phyloP scores from a whole-genome alignment of 202 grass and related monocot species.

The Elaeis oleifera region DNA sequence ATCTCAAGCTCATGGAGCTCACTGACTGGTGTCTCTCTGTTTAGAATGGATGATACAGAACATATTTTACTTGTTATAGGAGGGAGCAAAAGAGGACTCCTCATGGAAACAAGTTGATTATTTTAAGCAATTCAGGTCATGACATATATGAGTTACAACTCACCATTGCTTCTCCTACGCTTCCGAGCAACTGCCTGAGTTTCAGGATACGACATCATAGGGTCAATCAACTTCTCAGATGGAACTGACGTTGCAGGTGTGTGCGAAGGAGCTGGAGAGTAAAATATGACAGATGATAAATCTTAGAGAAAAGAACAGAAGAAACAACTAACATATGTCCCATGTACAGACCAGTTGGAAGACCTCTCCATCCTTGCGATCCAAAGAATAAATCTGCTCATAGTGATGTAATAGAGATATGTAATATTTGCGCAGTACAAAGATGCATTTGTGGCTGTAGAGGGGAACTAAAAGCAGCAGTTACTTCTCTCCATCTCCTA shows the following conservation, averaged over 20 bases:
- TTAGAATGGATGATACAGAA: too few species aligned
- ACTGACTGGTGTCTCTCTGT: too few species aligned
- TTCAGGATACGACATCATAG: conserved; percentile 23
- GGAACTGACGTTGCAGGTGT: conserved; percentile 19
- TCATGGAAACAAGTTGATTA: too few species aligned
- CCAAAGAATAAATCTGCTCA: conserved; percentile 76
- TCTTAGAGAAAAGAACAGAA: conserved; percentile 3
- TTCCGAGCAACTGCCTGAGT: conserved; percentile 32
- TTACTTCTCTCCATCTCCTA: conserved; percentile 92
- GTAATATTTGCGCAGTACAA: conserved; percentile 89
- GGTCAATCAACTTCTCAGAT: conserved; percentile 5
- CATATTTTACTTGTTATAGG: not conserved
- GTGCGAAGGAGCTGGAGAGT: conserved; percentile 23
- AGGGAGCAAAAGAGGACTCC: conserved; percentile 1
- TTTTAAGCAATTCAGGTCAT: too few species aligned
- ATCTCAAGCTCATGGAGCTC: too few species aligned
- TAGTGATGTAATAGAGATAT: conserved; percentile 80
- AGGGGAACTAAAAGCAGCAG: conserved; percentile 70
- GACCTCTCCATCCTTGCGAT: conserved; percentile 41
- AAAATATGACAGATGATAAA: conserved; percentile 13
- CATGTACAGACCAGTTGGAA: conserved; percentile 43
- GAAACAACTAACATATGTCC: conserved; percentile 5
- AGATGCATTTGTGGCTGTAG: conserved; percentile 83
- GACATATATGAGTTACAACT: conserved; percentile 23
- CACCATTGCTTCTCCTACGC: conserved; percentile 55